phyloP scores from a whole-genome alignment of 2,329 filamentous ascomycete genomes.

The Amesomyces nigricolor region DNA sequence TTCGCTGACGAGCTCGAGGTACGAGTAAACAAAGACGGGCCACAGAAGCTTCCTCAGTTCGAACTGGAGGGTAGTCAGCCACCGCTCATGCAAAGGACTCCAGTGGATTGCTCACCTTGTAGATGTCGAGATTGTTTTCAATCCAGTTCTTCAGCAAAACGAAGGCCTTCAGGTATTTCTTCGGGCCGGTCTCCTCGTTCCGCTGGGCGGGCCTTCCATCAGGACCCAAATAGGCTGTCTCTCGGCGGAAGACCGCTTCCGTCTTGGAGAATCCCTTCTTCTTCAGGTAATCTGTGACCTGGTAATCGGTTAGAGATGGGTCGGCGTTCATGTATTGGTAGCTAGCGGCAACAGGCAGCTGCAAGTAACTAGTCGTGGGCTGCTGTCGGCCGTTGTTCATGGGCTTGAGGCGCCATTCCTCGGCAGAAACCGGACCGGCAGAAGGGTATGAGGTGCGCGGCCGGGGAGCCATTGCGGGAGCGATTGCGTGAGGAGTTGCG shows the following conservation, averaged over 20 bases:
- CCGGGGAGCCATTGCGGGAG: not conserved
- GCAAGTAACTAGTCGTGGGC: too few relatives aligned
- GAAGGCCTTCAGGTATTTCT: conserved; percentile 73
- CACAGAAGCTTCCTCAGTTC: conserved; percentile 84
- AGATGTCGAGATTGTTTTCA: conserved; percentile 86
- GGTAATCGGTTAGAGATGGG: not conserved
- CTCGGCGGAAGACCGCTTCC: conserved; percentile 85
- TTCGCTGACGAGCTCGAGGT: conserved; percentile 69
- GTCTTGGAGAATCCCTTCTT: conserved; percentile 94
- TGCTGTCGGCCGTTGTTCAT: too few relatives aligned
- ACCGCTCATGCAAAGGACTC: not conserved
- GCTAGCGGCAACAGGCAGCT: not conserved
- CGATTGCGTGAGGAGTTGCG: not conserved
- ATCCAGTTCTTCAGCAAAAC: conserved; percentile 74
- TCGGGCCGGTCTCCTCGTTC: conserved; percentile 63
- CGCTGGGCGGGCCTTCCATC: conserved; percentile 70
- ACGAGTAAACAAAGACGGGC: conserved; percentile 93
- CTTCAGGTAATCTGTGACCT: conserved; percentile 87
- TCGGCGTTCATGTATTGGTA: not conserved
- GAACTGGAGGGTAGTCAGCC: conserved; percentile 48
- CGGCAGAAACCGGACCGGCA: too few relatives aligned
- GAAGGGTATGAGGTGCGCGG: not conserved
- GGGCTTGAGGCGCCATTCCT: too few relatives aligned
- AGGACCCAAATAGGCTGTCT: conserved; percentile 76
- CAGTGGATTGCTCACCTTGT: conserved; percentile 58